Percentiles rank a stretch among this genome's conserved stretches.
Conservation (phyloP, 148 eudicot genomes). For the Arctostaphylos glauca region DNA sequence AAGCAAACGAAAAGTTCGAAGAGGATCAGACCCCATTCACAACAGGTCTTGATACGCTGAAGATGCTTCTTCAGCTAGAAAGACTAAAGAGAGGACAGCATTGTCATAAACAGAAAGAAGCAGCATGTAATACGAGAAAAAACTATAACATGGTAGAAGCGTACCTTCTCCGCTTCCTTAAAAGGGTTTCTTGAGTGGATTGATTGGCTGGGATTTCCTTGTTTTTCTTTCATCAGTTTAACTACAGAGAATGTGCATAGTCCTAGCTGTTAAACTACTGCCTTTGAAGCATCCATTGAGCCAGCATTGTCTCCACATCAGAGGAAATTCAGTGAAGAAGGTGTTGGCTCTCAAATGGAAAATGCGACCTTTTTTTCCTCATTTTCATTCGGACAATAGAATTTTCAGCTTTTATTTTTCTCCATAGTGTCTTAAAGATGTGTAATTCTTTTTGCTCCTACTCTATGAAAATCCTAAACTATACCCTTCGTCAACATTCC, state of each 20-base stretch:
- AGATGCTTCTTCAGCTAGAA: conserved; percentile 6
- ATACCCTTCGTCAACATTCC: neutral
- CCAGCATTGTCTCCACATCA: conserved; percentile 5
- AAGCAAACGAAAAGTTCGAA: conserved; percentile 59
- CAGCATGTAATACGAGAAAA: neutral
- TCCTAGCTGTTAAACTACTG: neutral
- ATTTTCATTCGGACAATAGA: neutral
- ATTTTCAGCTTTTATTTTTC: conserved; percentile 8
- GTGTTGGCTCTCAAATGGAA: conserved; percentile 5
- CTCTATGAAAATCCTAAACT: neutral
- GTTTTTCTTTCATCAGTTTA: neutral
- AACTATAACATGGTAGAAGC: neutral
- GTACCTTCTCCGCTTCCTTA: conserved; percentile 1
- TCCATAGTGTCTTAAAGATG: neutral
- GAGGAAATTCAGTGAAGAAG: neutral
- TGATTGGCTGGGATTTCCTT: neutral
- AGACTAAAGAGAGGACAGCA: conserved; percentile 11
- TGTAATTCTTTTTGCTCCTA: conserved; percentile 12
- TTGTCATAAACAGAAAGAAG: conserved; percentile 1
- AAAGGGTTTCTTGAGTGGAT: neutral
- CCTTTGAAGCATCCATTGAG: conserved; percentile 11
- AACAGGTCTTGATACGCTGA: conserved; percentile 44
- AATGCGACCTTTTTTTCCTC: neutral
- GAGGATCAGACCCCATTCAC: conserved; percentile 86
- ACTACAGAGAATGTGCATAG: conserved; percentile 16